Percentiles rank a stretch among this genome's conserved stretches.
Conservation (phyloP, 306 rosid species). For the Rubus parviflorus region DNA sequence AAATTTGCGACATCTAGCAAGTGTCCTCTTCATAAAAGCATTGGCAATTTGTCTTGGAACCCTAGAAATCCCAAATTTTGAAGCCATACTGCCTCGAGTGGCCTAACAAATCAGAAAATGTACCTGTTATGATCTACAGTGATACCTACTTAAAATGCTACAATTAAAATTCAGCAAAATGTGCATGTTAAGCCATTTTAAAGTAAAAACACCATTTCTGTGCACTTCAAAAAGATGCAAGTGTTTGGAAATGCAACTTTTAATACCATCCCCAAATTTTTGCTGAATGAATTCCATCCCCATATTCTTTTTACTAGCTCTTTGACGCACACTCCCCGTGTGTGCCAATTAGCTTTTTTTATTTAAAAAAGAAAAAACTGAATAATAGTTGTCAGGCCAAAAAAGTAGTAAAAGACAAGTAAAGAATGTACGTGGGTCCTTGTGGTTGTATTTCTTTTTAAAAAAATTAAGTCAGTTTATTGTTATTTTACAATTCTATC, state of each 20-base stretch:
- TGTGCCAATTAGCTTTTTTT: too few relatives aligned
- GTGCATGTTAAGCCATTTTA: neutral
- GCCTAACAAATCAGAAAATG: slow-evolving; percentile 57
- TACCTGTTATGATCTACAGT: neutral
- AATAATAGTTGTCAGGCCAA: too few relatives aligned
- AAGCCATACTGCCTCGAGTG: slow-evolving; percentile 72
- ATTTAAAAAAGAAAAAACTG: too few relatives aligned
- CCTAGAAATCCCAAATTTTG: slow-evolving; percentile 66
- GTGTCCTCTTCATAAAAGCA: slow-evolving; percentile 77
- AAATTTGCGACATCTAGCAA: slow-evolving; percentile 62
- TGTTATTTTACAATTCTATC: too few relatives aligned
- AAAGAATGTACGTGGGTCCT: too few relatives aligned
- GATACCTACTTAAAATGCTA: neutral
- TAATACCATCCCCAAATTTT: neutral
- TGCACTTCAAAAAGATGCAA: neutral
- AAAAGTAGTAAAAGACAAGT: too few relatives aligned
- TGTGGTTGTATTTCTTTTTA: too few relatives aligned
- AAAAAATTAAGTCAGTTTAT: too few relatives aligned
- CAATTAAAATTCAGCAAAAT: neutral
- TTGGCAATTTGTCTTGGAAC: slow-evolving; percentile 66
- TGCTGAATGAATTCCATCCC: neutral
- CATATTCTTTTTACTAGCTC: neutral
- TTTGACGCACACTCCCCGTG: neutral
- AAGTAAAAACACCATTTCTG: neutral
- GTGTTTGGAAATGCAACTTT: neutral